These are phyloP conservation scores for Lentinula raphanica DNA, from an alignment of 768 basidiomycete species.

Conservation along the genomic window DNA sequence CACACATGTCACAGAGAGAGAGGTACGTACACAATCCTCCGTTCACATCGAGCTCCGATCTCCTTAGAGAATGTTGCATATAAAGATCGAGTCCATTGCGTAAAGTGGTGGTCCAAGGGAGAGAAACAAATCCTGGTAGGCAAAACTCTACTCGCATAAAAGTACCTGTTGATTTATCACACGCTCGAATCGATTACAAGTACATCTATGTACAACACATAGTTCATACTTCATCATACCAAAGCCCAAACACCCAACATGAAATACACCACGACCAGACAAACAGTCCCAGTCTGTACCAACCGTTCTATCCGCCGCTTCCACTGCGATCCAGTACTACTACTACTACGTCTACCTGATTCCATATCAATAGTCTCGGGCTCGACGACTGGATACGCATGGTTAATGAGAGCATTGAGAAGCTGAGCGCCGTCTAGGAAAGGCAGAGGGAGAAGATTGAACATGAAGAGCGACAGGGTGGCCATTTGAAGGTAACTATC, in stretches of 20 bases:
- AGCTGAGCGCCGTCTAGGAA: constrained; percentile 67
- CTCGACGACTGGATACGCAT: neutral
- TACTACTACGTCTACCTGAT: neutral
- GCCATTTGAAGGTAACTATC: constrained; percentile 58
- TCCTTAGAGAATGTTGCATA: too few species aligned
- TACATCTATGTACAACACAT: too few species aligned
- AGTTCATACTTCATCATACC: neutral
- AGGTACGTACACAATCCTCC: constrained; percentile 47
- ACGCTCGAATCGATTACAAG: too few species aligned
- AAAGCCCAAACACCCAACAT: neutral
- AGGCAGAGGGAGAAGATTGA: constrained; percentile 76
- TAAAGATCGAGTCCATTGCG: too few species aligned
- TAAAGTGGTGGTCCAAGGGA: neutral
- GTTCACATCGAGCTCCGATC: constrained; percentile 42
- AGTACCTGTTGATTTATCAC: too few species aligned
- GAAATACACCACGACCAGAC: neutral
- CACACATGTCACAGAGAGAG: constrained; percentile 28
- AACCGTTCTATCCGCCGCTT: neutral
- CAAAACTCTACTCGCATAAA: too few species aligned
- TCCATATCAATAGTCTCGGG: neutral
- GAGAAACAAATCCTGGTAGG: too few species aligned
- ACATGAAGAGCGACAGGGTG: constrained; percentile 73
- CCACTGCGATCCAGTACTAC: neutral
- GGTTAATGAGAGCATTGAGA: constrained; percentile 27
- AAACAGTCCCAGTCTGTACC: neutral